These are phyloP conservation scores for Escovopsis sp. DNA, from an alignment of 2,329 filamentous ascomycete genomes.

Conservation along the genomic window DNA sequence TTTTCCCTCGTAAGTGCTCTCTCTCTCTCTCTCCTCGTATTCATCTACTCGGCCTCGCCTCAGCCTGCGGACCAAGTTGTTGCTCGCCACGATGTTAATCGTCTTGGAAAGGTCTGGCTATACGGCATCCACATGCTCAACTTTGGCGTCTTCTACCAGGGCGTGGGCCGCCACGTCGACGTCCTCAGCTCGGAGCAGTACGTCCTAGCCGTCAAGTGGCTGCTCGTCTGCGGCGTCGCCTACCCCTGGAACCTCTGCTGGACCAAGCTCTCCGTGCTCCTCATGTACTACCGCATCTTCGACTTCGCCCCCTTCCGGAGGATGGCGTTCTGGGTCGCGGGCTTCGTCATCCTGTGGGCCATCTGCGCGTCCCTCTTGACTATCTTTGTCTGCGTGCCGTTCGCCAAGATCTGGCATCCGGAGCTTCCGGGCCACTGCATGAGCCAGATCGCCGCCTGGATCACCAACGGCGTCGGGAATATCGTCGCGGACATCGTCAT, in stretches of 20 bases:
- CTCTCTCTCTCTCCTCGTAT: too few relatives aligned
- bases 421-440: slow-evolving; percentile 31
- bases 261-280: slow-evolving; percentile 34
- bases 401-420: slow-evolving; percentile 33
- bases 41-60: too few relatives aligned
- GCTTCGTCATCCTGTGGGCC: slow-evolving; percentile 31
- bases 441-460: slow-evolving; percentile 34
- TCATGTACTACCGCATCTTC: slow-evolving; percentile 41
- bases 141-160: slow-evolving; percentile 29
- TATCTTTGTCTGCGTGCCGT: slow-evolving; percentile 37
- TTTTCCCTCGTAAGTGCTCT: slow-evolving; percentile 27
- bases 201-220: slow-evolving; percentile 30
- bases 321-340: slow-evolving; percentile 24
- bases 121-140: slow-evolving; percentile 29
- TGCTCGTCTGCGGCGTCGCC: slow-evolving; percentile 32
- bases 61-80: neutral
- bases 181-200: slow-evolving; percentile 21
- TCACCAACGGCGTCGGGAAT: slow-evolving; percentile 32
- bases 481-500: slow-evolving; percentile 32
- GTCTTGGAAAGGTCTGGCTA: slow-evolving; percentile 24
- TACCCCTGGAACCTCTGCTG: slow-evolving; percentile 33
- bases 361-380: slow-evolving; percentile 32
- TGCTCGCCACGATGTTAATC: neutral
- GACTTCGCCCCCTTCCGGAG: slow-evolving; percentile 27
- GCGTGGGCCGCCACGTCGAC: slow-evolving; percentile 33